Percentiles rank a stretch among this genome's conserved stretches.
phyloP scores from a whole-genome alignment of 176 grass and related monocot genomes.

The Alopecurus myosuroides region DNA sequence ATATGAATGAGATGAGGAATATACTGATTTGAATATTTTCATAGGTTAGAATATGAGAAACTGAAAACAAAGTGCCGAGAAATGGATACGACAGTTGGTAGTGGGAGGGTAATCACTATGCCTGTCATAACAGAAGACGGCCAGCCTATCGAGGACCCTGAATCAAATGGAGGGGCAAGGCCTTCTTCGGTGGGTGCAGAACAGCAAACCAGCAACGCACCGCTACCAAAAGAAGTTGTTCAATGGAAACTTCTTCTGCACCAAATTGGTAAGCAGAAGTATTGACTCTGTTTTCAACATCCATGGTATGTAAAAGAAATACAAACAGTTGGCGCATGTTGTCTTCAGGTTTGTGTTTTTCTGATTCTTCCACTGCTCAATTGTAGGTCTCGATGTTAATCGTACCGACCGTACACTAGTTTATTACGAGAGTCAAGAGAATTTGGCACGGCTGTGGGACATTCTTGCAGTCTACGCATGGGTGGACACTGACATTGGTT shows the following conservation, averaged over 20 bases:
- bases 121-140: conserved; percentile 88
- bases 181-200: conserved; percentile 23
- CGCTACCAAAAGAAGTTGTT: conserved; percentile 49
- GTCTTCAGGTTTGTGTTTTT: background rate
- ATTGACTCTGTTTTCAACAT: background rate
- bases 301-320: background rate
- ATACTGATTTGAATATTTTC: conserved; percentile 34
- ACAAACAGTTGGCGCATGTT: background rate
- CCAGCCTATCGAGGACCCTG: conserved; percentile 45
- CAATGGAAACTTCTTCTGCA: conserved; percentile 93
- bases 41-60: conserved; percentile 85
- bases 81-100: conserved; percentile 80
- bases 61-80: conserved; percentile 89
- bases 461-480: conserved; percentile 93
- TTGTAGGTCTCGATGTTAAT: conserved; percentile 82
- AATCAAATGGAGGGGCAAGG: conserved; percentile 25
- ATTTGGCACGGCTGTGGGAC: conserved; percentile 82
- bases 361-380: conserved; percentile 13
- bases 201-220: conserved; percentile 29
- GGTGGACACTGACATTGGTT: conserved; percentile 89
- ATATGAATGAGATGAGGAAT: background rate
- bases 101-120: conserved; percentile 71
- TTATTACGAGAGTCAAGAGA: conserved; percentile 80
- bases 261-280: conserved; percentile 75
- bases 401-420: conserved; percentile 85